Base-by-base conservation (phyloP, 495 filamentous ascomycete species). In the Haplographium delicatum region DNA sequence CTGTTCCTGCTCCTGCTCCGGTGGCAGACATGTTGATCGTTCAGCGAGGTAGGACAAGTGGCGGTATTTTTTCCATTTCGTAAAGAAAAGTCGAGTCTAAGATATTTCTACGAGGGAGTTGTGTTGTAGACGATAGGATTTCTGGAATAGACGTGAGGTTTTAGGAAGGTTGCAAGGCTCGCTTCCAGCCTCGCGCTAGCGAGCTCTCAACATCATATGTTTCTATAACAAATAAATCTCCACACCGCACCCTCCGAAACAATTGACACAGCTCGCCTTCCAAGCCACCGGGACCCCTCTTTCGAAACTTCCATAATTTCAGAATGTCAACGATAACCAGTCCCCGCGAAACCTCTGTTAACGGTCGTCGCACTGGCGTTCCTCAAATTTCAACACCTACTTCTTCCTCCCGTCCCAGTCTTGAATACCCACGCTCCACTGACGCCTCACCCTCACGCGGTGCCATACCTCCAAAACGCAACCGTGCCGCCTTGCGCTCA, bases 401-500 rank as follows among this genome's bases (percentile, higher is more conserved):
- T 22, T 88, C 85, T 15, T 88, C 88, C 40, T 75, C 80, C 19
- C 83, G 85, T n/a, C 81, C 84, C 5, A 88, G 83, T 39, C 73
- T 87, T 65, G 87, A 91, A 55, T 65, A 64, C 47, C 62, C 74
- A n/a, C 65, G 65, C 30, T 80, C 79, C 8, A 53, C 70, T 35
- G 62, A 68, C 8, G 59, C 66, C 50, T 66, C 79, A 57, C 73
- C 81, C 63, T 67, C 69, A 71, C 62, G 56, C 71, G 65, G 43
- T 72, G 64, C 47, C 67, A 54, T 65, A 62, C 45, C 68, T 70
- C 43, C 73, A 69, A 15, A 63, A 75, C 73, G 69, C 45, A 76
- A 72, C 57, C 85, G 91, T 56, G 77, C 86, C 30, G 93, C 93
- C 15, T 78, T 98, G 13, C 84, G 93, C 50, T 89, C 95, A 58